Conservation (phyloP, 495 filamentous ascomycete genomes). For the Saxophila tyrrhenica region DNA sequence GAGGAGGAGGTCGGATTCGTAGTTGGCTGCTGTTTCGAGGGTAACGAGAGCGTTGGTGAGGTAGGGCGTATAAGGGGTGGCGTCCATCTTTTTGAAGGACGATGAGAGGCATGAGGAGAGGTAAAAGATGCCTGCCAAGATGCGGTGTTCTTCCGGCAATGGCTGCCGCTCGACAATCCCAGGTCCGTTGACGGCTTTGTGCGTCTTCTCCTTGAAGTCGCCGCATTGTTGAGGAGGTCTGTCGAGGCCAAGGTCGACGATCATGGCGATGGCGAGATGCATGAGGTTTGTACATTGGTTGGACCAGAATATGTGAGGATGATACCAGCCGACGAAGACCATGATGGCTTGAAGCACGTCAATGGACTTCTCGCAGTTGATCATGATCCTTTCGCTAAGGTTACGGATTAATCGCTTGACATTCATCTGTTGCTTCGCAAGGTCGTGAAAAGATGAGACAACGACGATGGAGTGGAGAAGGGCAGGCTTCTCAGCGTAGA, state of each 20-base stretch:
- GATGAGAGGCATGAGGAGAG: conserved; percentile 30
- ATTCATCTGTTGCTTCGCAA: conserved; percentile 28
- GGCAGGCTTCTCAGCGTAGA: conserved; percentile 39
- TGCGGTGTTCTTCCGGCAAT: conserved; percentile 42
- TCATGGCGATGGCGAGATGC: conserved; percentile 40
- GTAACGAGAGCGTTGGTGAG: conserved; percentile 41
- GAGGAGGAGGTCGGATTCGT: conserved; percentile 40
- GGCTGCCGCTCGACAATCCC: conserved; percentile 10
- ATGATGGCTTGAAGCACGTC: conserved; percentile 48
- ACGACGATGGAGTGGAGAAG: conserved; percentile 46
- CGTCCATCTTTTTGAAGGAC: conserved; percentile 36
- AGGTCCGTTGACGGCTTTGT: conserved; percentile 5
- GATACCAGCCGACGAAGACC: conserved; percentile 16
- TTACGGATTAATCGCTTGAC: conserved; percentile 32
- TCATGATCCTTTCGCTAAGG: conserved; percentile 37
- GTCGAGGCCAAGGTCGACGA: conserved; percentile 47
- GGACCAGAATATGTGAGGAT: conserved; percentile 20
- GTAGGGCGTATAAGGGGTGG: conserved; percentile 41
- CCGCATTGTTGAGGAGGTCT: conserved; percentile 23
- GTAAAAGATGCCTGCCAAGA: conserved; percentile 41
- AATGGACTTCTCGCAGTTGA: conserved; percentile 39
- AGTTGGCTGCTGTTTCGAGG: conserved; percentile 36
- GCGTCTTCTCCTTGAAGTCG: conserved; percentile 2
- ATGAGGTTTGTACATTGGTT: conserved; percentile 33
- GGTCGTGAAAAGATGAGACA: conserved; percentile 25